These are phyloP conservation scores for Cryptococcus sp. DNA, from an alignment of 1,284 basidiomycete genomes.

Conservation along the genomic window DNA sequence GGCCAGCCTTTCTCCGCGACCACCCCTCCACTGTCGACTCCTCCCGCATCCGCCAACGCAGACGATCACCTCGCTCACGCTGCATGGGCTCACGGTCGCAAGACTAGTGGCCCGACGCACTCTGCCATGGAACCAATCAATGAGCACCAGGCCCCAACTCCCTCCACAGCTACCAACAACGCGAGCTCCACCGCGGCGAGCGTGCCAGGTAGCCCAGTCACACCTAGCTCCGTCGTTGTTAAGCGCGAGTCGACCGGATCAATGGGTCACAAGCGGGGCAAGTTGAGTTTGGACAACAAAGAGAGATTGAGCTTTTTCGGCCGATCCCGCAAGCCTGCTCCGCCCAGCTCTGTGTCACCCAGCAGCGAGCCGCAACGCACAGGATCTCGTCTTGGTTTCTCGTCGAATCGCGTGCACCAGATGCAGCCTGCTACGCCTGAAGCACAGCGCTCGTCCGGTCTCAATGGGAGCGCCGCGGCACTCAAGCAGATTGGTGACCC, in stretches of 20 bases:
- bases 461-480: slow-evolving; percentile 55
- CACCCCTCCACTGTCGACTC: slow-evolving; percentile 26
- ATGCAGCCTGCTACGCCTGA: slow-evolving; percentile 39
- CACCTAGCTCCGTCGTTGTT: slow-evolving; percentile 30
- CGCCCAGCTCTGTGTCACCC: slow-evolving; percentile 54
- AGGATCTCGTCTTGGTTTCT: slow-evolving; percentile 31
- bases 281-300: slow-evolving; percentile 50
- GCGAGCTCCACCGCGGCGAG: slow-evolving; percentile 33
- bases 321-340: slow-evolving; percentile 74
- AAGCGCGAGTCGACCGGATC: slow-evolving; percentile 50
- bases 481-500: slow-evolving; percentile 84
- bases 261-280: slow-evolving; percentile 50
- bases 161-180: slow-evolving; percentile 7
- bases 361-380: slow-evolving; percentile 17
- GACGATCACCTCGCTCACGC: slow-evolving; percentile 27
- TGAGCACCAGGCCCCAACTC: slow-evolving; percentile 21
- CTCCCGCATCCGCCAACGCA: slow-evolving; percentile 20
- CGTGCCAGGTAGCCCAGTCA: slow-evolving; percentile 45
- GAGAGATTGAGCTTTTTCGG: slow-evolving; percentile 68
- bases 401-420: slow-evolving; percentile 24
- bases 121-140: slow-evolving; percentile 35
- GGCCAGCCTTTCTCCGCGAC: slow-evolving; percentile 21
- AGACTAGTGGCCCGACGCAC: slow-evolving; percentile 33
- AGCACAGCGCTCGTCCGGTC: neutral
- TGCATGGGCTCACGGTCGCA: slow-evolving; percentile 38